These are phyloP conservation scores for Actinomortierella wolfii DNA, from an alignment of 371 early-diverging fungal genomes.

Conservation along the genomic window DNA sequence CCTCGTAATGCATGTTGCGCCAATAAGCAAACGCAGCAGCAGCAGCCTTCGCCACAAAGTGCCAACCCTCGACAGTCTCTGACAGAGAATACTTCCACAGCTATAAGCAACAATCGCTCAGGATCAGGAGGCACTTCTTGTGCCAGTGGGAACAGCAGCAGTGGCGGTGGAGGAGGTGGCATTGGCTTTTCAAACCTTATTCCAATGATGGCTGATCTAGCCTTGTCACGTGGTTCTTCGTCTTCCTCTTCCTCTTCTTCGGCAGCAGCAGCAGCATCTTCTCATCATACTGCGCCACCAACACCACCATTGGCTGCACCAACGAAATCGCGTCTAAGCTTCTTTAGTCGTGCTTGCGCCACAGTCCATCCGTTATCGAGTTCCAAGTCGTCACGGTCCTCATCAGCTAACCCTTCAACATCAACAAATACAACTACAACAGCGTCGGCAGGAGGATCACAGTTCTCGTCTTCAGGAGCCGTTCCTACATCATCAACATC, in stretches of 20 bases:
- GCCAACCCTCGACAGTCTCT: neutral
- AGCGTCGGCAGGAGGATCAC: constrained; percentile 6
- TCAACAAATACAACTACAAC: constrained; percentile 5
- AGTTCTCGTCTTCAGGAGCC: constrained; percentile 10
- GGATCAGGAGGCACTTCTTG: no score
- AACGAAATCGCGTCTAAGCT: constrained; percentile 31
- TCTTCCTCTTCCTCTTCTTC: neutral
- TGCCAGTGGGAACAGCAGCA: constrained; percentile 1
- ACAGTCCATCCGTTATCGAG: constrained; percentile 20
- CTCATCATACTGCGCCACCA: constrained; percentile 6
- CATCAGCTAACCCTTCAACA: constrained; percentile 7
- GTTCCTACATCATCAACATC: neutral
- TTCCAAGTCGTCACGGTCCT: constrained; percentile 20
- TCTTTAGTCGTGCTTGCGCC: constrained; percentile 29
- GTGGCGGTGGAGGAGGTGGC: no score
- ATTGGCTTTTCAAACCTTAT: constrained; percentile 9
- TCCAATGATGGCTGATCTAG: constrained; percentile 27
- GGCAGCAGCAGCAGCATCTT: neutral
- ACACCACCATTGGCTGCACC: neutral
- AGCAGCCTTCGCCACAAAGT: neutral
- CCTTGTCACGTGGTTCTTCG: constrained; percentile 13
- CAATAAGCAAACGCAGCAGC: neutral
- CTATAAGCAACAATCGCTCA: neutral
- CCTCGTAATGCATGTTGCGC: constrained; percentile 7
- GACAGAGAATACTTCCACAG: neutral